Evolutionary conservation across 768 basidiomycete genomes (phyloP), one percentile per base, ranked within the genome.

Genomic region (Leccinum fibrillosum): DNA sequence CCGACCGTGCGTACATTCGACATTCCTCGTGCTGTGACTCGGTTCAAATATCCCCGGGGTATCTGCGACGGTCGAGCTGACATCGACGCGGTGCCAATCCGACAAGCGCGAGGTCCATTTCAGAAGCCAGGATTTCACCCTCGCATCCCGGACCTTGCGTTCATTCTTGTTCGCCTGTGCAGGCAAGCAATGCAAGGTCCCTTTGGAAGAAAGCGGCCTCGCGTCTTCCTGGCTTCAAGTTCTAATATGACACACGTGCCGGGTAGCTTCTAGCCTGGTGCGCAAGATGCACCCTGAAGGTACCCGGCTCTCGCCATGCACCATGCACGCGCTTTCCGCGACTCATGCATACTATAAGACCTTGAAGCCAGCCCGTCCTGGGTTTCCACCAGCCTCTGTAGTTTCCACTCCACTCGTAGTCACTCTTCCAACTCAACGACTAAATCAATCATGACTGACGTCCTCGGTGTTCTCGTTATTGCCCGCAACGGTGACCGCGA

Each of bases 401-500:
- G 57, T 61, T 64, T 62, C 61, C 37, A 44, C 61, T 57, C 52
- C 62, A 56, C 53, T 53, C 61, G 52, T 62, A 60, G 52, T 34
- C 53, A 57, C 66, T 53, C 54, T 28, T 62, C 57, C 23, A 58
- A 61, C 52, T 21, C 32, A 34, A 59, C 66, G 8, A 62, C 60
- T 34, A 45, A 21, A 25, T 61, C 26, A 47, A 65, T 59, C 50
- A 67, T 73, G 71, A 62, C 75, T 54, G 74, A 86, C 75, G 86
- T 91, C 58, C 85, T 87, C 66, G 90, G 90, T 75, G 88, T 86
- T 68, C 80, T 92, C 65, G 78, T 90, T 71, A 77, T 92, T 67
- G 85, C 86, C 58, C 86, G 90, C 70, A 90, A 91, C 69, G 90
- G 90, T 58, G 89, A 90, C 74, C 84, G 89, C 62, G 73, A 71